Percentiles rank a stretch among this genome's conserved stretches.
Evolutionary conservation across 176 grass and related monocot genomes (phyloP).

Genomic region (Rhynchospora pubera): DNA sequence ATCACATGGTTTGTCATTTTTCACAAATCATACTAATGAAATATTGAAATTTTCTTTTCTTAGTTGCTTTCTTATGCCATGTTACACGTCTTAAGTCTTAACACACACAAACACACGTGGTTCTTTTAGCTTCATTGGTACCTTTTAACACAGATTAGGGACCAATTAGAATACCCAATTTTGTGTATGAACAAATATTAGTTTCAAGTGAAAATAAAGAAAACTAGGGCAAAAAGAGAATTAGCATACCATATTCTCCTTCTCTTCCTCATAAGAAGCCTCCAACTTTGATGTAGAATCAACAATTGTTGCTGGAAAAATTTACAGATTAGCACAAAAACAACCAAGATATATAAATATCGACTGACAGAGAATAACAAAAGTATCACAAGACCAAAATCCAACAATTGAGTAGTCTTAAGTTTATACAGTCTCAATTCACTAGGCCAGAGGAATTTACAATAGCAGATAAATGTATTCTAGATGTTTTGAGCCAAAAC

Average conservation of each 20-base stretch:
- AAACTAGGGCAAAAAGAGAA: not conserved
- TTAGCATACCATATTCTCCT: slow-evolving; percentile 80
- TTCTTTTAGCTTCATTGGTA: not conserved
- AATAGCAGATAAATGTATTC: not conserved
- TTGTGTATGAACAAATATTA: not conserved
- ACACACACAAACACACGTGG: not conserved
- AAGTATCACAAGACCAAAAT: not conserved
- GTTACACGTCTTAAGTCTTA: not conserved
- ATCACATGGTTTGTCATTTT: not conserved
- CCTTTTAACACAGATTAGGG: not conserved
- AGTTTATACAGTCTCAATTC: not conserved
- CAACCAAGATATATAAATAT: not conserved
- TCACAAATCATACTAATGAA: not conserved
- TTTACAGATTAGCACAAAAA: not conserved
- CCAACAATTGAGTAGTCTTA: not conserved
- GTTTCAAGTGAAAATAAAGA: not conserved
- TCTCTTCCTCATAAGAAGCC: slow-evolving; percentile 43
- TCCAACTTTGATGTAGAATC: slow-evolving; percentile 17
- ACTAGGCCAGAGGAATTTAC: not conserved
- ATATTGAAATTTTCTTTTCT: not conserved
- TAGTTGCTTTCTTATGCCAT: not conserved
- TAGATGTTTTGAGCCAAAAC: not conserved
- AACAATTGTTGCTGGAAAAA: not conserved
- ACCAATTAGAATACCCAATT: not conserved
- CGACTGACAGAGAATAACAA: not conserved